A percentile compares a stretch with the other conserved stretches of the same genome.
phyloP scores from a whole-genome alignment of 2,329 filamentous ascomycete genomes.

The Parastagonospora avenae region DNA sequence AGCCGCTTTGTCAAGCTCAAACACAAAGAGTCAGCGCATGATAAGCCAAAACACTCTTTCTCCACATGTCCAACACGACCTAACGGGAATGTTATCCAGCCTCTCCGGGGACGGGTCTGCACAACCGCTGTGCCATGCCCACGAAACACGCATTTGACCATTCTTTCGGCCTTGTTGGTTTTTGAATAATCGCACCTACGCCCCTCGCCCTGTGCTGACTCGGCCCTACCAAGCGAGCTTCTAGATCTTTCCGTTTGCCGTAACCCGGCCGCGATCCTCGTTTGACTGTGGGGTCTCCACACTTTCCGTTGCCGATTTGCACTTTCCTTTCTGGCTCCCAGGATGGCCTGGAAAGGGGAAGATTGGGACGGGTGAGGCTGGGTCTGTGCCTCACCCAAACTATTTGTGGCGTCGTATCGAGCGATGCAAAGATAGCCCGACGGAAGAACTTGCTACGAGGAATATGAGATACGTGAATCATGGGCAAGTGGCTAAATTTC shows the following conservation, averaged over 20 bases:
- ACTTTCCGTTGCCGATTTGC: constrained; percentile 8
- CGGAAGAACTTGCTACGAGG: constrained; percentile 19
- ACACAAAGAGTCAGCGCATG: constrained; percentile 12
- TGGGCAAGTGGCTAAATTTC: constrained; percentile 9
- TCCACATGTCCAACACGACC: constrained; percentile 15
- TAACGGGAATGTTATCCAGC: constrained; percentile 12
- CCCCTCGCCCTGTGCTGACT: constrained; percentile 23
- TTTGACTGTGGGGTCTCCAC: constrained; percentile 27
- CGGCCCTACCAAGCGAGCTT: constrained; percentile 24
- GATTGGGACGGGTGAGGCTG: constrained; percentile 15
- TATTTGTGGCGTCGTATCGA: constrained; percentile 9
- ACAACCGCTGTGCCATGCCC: background rate
- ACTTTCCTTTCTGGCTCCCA: constrained; percentile 7
- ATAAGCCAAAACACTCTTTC: constrained; percentile 21
- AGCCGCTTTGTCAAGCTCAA: constrained; percentile 9
- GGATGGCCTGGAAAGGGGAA: constrained; percentile 3
- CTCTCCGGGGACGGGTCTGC: constrained; percentile 7
- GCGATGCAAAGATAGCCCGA: constrained; percentile 10
- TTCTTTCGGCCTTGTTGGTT: background rate
- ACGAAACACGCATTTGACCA: too few relatives aligned
- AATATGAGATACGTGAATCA: constrained; percentile 1
- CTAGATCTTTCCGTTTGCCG: constrained; percentile 24
- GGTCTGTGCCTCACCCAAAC: background rate
- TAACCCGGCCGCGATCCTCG: constrained; percentile 17
- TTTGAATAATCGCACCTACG: constrained; percentile 4